Percentiles rank a stretch among this genome's conserved stretches.
Evolutionary conservation across 1,284 basidiomycete species (phyloP).

Genomic region (Fomitopsis betulina): DNA sequence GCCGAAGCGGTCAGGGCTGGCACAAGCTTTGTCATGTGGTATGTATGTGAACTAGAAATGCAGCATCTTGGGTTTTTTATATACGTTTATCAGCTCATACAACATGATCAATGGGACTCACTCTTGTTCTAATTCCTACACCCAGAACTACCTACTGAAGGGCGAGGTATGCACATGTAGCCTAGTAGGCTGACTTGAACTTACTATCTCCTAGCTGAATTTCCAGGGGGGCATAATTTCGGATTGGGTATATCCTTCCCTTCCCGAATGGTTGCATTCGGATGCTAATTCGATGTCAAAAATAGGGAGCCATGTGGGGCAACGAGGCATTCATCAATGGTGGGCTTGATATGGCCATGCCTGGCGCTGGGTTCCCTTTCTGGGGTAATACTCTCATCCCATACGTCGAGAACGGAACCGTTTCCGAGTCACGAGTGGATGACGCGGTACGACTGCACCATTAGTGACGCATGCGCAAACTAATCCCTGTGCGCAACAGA

Average conservation of each 20-base stretch:
- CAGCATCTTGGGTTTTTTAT: no score
- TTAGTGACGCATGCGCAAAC: background rate
- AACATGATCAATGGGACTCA: conserved; percentile 55
- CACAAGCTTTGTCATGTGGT: background rate
- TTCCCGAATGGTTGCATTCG: background rate
- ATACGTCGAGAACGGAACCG: conserved; percentile 40
- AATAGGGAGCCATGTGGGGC: conserved; percentile 38
- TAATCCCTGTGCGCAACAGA: background rate
- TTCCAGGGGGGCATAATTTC: conserved; percentile 53
- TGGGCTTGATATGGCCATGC: conserved; percentile 52
- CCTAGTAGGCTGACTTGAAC: background rate
- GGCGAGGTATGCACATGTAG: conserved; percentile 47
- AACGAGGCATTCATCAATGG: conserved; percentile 33
- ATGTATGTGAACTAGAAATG: background rate
- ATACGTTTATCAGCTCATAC: background rate
- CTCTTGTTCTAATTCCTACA: conserved; percentile 65
- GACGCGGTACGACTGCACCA: conserved; percentile 15
- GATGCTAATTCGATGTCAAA: background rate
- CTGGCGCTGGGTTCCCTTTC: background rate
- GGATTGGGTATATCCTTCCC: conserved; percentile 9
- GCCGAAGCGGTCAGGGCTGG: background rate
- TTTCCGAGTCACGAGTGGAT: conserved; percentile 50
- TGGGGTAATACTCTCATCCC: background rate
- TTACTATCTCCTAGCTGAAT: background rate
- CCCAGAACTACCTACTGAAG: conserved; percentile 67